Percentiles rank a stretch among this genome's conserved stretches.
These are phyloP conservation scores for Gossypium aridum DNA, from an alignment of 441 rosid species.

Conservation along the genomic window DNA sequence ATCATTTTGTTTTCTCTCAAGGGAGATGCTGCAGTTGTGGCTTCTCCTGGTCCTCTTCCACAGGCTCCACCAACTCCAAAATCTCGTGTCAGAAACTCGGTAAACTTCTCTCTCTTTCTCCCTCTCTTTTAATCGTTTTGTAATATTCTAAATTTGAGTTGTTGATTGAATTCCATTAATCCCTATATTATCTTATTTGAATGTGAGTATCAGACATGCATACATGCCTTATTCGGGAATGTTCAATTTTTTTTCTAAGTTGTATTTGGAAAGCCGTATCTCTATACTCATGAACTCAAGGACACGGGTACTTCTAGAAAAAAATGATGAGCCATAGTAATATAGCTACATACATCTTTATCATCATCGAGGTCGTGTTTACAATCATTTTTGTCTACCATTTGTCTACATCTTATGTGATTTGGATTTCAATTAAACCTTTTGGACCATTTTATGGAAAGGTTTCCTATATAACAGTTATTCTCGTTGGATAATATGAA, in stretches of 20 bases:
- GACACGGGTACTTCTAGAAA: neutral
- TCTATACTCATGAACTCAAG: neutral
- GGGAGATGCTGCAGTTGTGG: constrained; percentile 26
- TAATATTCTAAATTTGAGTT: neutral
- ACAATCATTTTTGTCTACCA: neutral
- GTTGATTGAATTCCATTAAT: neutral
- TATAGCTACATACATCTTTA: neutral
- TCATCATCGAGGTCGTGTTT: neutral
- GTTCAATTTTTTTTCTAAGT: neutral
- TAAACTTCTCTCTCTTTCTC: constrained; percentile 12
- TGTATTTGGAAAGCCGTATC: neutral
- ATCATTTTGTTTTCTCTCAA: neutral
- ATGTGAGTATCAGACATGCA: neutral
- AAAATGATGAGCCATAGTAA: neutral
- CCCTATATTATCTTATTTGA: neutral
- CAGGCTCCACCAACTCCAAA: constrained; percentile 5
- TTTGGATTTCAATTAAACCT: neutral
- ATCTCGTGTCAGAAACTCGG: constrained; percentile 39
- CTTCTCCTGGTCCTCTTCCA: constrained; percentile 20
- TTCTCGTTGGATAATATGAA: neutral
- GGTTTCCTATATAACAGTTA: neutral
- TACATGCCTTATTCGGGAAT: neutral
- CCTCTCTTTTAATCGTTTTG: neutral
- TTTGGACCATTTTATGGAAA: constrained; percentile 1
- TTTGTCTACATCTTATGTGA: neutral